Evolutionary conservation across 331 rosid genomes (phyloP), one percentile per base, ranked within the genome.

Genomic region (Rhamnella rubrinervis): DNA sequence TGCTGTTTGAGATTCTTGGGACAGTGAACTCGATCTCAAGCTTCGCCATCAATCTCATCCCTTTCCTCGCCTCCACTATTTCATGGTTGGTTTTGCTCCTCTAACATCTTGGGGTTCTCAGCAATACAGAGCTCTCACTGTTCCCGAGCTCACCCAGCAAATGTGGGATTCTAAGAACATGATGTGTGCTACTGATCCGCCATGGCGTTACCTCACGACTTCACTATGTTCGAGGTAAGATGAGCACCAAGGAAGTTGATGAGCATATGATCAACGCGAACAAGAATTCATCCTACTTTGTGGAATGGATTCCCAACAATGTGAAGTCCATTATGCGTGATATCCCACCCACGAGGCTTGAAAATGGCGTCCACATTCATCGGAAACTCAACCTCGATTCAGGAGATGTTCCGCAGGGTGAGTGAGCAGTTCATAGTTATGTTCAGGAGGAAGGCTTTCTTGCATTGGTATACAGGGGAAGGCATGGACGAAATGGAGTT

Each of bases 401-500:
- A 87, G 68, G 89, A 87, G 55, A 87, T 87, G 92, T 87, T 87
- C 77, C 80, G 92, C 0, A 75, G 92, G 6, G 92, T 87, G 73
- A 82, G 87, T 0, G 92, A 87, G 84, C 92, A 87, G 62, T 87
- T 87, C 78, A 87, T 89, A 0, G 92, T 89, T 11, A 87, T 87
- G 92, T 87, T 87, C 71, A 77, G 92, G 87, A 75, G 92, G 64
- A 87, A 87, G 76, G 92, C 92, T 68, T 87, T 87, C 83, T 73
- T 87, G 87, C 92, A 87, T 18, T 87, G 92, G 92, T 87, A 87
- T 64, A 87, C 92, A 0, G 92, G 92, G 15, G 92, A 87, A 76
- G 92, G 92, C 39, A 87, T 87, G 92, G 92, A 87, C 20, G 92
- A 87, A 72, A 87, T 87, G 92, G 92, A 87, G 74, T 87, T 87